Conservation (phyloP, 257 asterid species). For the Thymus quinquecostatus region DNA sequence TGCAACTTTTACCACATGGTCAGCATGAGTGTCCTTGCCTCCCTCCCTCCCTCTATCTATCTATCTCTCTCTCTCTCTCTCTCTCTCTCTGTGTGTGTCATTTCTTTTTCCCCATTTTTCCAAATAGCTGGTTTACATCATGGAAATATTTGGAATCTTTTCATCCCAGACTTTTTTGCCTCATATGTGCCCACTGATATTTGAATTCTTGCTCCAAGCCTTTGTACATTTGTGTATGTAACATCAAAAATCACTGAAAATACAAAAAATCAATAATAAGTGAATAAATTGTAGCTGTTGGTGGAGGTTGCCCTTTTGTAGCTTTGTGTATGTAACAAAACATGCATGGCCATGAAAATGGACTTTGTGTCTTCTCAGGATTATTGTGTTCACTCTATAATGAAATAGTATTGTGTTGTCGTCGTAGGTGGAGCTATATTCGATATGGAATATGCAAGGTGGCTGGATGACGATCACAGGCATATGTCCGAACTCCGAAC, state of each 20-base stretch:
- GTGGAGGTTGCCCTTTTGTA: slow-evolving; percentile 29
- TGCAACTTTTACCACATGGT: slow-evolving; percentile 30
- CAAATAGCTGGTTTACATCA: slow-evolving; percentile 3
- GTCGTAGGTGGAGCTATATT: slow-evolving; percentile 77
- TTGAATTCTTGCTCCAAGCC: slow-evolving; percentile 29
- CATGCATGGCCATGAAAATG: slow-evolving; percentile 25
- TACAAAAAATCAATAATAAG: not conserved
- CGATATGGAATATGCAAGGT: slow-evolving; percentile 92
- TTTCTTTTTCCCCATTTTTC: not conserved
- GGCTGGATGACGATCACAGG: slow-evolving; percentile 89
- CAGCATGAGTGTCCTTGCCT: slow-evolving; percentile 34
- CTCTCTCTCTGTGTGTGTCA: not conserved
- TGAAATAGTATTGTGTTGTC: not conserved
- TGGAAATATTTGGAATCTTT: slow-evolving; percentile 29
- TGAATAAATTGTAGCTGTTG: slow-evolving; percentile 17
- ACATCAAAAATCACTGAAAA: not conserved
- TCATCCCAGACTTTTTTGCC: slow-evolving; percentile 19
- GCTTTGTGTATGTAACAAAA: slow-evolving; percentile 26
- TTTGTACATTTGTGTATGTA: slow-evolving; percentile 30
- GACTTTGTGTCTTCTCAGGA: not conserved
- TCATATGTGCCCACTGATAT: slow-evolving; percentile 23
- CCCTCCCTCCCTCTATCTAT: no score
- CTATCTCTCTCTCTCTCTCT: no score
- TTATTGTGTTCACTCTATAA: not conserved
- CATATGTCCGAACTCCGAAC: slow-evolving; percentile 81